These are phyloP conservation scores for Capsicum baccatum DNA, from an alignment of 257 asterid species.

Conservation along the genomic window DNA sequence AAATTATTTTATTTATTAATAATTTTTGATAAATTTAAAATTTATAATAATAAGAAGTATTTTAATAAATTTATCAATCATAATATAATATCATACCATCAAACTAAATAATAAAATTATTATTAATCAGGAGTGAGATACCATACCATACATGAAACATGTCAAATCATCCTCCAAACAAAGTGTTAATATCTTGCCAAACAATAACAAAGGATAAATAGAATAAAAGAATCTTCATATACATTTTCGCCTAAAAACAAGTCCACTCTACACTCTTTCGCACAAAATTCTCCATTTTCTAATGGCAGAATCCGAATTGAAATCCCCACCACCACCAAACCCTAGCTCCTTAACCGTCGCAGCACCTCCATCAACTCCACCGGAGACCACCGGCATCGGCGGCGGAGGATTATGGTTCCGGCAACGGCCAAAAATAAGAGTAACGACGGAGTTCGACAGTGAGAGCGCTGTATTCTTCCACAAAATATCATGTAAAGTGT, in stretches of 20 bases:
- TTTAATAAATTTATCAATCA: too few relatives aligned
- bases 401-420: background rate
- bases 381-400: background rate
- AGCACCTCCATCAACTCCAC: constrained; percentile 23
- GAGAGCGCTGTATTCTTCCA: constrained; percentile 75
- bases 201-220: background rate
- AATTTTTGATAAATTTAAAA: too few relatives aligned
- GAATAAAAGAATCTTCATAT: background rate
- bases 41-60: too few relatives aligned
- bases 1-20: too few relatives aligned
- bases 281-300: background rate
- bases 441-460: constrained; percentile 90
- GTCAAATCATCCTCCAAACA: too few relatives aligned
- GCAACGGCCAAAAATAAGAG: constrained; percentile 72
- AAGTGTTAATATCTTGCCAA: background rate
- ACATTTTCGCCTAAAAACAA: constrained; percentile 27
- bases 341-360: background rate
- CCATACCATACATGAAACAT: too few relatives aligned
- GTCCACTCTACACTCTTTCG: background rate
- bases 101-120: too few relatives aligned
- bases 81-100: too few relatives aligned
- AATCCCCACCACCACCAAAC: constrained; percentile 22
- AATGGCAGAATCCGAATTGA: constrained; percentile 38
- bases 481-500: constrained; percentile 73
- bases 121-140: too few relatives aligned